A percentile compares a stretch with the other conserved stretches of the same genome.
phyloP scores from a whole-genome alignment of 768 basidiomycete genomes.

The Pleurotus platypus region DNA sequence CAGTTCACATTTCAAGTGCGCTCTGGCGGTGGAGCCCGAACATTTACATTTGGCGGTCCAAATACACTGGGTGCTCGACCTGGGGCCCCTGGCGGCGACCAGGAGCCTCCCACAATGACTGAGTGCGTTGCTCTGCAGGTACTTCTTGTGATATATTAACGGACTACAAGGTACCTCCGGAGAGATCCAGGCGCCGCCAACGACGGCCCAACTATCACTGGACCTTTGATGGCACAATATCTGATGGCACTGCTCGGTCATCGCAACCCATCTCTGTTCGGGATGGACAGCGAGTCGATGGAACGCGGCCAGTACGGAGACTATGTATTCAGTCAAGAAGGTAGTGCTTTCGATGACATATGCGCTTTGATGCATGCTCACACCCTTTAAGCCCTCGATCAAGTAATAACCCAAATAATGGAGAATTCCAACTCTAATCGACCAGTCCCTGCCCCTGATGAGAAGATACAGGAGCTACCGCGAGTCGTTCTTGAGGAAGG shows the following conservation, averaged over 20 bases:
- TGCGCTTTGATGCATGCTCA: background rate
- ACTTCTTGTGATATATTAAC: background rate
- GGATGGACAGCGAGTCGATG: conserved; percentile 28
- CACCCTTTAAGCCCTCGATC: conserved; percentile 61
- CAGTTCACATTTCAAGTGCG: conserved; percentile 23
- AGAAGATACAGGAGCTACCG: conserved; percentile 66
- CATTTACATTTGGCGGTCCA: conserved; percentile 24
- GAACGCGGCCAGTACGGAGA: conserved; percentile 74
- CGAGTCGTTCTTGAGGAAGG: conserved; percentile 56
- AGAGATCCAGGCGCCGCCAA: conserved; percentile 24
- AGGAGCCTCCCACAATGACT: conserved; percentile 42
- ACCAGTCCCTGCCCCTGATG: conserved; percentile 84
- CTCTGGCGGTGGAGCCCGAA: conserved; percentile 16
- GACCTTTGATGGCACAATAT: conserved; percentile 70
- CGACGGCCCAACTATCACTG: conserved; percentile 41
- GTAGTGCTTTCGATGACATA: conserved; percentile 27
- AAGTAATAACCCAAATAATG: conserved; percentile 86
- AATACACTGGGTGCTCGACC: conserved; percentile 11
- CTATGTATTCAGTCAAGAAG: conserved; percentile 91
- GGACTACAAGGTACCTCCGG: conserved; percentile 24
- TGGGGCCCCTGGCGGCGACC: conserved; percentile 11
- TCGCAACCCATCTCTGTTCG: conserved; percentile 44
- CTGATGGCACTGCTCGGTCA: conserved; percentile 58
- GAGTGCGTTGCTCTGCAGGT: conserved; percentile 36
- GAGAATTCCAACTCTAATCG: conserved; percentile 70